Evolutionary conservation across 352 stramenopile genomes (phyloP), one percentile per base, ranked within the genome.

Genomic region (Phytophthora colocasiae): DNA sequence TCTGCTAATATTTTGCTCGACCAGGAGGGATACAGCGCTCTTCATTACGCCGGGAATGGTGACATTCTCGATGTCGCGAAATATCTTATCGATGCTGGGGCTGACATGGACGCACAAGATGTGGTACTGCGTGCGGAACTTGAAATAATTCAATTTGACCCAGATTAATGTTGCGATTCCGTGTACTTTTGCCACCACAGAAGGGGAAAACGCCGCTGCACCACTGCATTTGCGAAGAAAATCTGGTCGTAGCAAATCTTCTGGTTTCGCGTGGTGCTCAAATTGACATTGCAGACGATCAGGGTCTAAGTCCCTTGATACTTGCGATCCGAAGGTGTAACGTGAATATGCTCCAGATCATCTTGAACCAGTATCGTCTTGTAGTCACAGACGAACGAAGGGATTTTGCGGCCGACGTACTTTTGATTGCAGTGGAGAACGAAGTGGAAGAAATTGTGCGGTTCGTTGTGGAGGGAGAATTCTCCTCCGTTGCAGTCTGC

Each of bases 321-420:
- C 62, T 65, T 12, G 45, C 26, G 27, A 32, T 69, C 0, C 59
- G 48, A 34, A 50, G 27, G 19, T 29, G 17, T 39, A 50, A 7
- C 24, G 22, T 44, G 12, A 66, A 71, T 22, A 55, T 75, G 40
- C 26, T 75, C 22, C 55, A 67, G 51, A 58, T 71, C 17, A 46
- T 75, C 38, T 45, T 77, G 29, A 77, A 73, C 39, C 63, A 73
- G 15, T 55, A 73, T 48, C 52, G 58, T 32, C 6, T 73, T 29
- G 58, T 77, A 14, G 49, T 29, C 17, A 77, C 58, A 36, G 3
- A 43, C 14, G 29, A 61, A 0, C 69, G 69, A 29, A 36, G 27
- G 17, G 52, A 64, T 41, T 75, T 62, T 17, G 50, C 32, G 14
- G 52, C 45, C 15, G 31, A 40, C 27, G 56, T 70, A 6, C 29